A percentile compares a stretch with the other conserved stretches of the same genome.
Conservation (phyloP, 352 stramenopile genomes). For the Aphanomyces cochlioides region DNA sequence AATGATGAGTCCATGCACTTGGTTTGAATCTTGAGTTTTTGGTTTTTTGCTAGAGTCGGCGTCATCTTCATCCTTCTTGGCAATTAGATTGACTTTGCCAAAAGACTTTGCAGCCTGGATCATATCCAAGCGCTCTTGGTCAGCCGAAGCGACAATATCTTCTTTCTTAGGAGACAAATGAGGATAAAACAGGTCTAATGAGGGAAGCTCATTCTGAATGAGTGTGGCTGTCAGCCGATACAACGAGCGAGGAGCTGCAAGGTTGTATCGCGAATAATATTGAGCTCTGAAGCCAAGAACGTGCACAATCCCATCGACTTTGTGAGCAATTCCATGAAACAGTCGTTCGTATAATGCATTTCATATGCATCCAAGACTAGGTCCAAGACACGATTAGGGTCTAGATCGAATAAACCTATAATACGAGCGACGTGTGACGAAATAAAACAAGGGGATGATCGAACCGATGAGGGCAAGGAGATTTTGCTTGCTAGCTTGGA, state of each 20-base stretch:
- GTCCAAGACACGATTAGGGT: constrained; percentile 95
- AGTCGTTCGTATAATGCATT: constrained; percentile 75
- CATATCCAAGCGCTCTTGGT: constrained; percentile 45
- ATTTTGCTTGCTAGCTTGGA: constrained; percentile 62
- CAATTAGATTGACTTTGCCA: constrained; percentile 69
- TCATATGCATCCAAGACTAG: constrained; percentile 92
- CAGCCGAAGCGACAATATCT: constrained; percentile 46
- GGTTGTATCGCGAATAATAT: constrained; percentile 74
- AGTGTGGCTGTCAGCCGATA: constrained; percentile 84
- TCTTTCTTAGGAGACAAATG: constrained; percentile 69
- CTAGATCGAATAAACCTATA: constrained; percentile 91
- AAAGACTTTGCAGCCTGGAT: constrained; percentile 59
- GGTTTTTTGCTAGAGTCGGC: constrained; percentile 4
- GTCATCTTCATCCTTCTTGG: constrained; percentile 40
- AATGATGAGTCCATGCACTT: constrained; percentile 79
- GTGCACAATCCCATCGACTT: constrained; percentile 75
- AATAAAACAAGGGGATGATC: not conserved
- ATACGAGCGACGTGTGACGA: constrained; percentile 19
- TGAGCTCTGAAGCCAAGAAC: constrained; percentile 93
- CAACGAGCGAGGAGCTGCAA: constrained; percentile 61
- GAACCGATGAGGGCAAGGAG: constrained; percentile 66
- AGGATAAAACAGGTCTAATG: constrained; percentile 70
- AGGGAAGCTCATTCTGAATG: constrained; percentile 69
- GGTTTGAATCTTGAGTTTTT: constrained; percentile 47
- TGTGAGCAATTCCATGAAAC: constrained; percentile 67